Evolutionary conservation across 257 asterid genomes (phyloP), one percentile per base, ranked within the genome.

Genomic region (Solanum clarkiae): DNA sequence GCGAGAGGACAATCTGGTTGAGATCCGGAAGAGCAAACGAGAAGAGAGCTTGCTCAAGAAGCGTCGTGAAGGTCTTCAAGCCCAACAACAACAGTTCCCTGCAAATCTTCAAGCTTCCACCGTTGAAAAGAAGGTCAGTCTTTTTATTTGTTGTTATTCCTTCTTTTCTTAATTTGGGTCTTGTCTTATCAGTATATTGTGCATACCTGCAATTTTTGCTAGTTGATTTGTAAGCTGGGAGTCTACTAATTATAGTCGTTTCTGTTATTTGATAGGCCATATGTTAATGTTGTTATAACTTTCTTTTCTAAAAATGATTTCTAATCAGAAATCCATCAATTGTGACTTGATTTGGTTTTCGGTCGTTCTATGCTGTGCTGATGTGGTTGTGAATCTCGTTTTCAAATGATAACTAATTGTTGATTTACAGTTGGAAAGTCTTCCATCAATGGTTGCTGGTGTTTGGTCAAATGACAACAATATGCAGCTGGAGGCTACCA

Each of bases 1-100:
- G 89, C 91, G 99, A 90, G 99, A 93, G 92, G 99, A 96, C 62
- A 94, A 93, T 65, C 90, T 94, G 98, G 99, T 96, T 85, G 99
- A 96, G 98, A 96, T 95, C 92, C 97, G 98, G 4, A 95, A 95
- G 90, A 93, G 75, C 83, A 94, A 93, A 91, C 97, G 99, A 60
- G 98, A 95, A 91, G 98, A 95, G 84, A 93, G 93, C 79, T 90
- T 95, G 87, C 93, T 93, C 32, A 93, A 95, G 85, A 95, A 95
- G 92, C 95, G 98, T 11, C 94, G 97, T n/a, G 99, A 95, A 89
- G 99, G 97, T 1, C 87, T 92, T 44, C 95, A 90, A 81, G 53
- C 59, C 59, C 81, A 84, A 75, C 92, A 90, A 65, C 91, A 90
- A 80, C 97, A 91, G 24, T 90, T 91, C 83, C 51, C 95, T 4